Percentiles rank a stretch among this genome's conserved stretches.
phyloP scores from a whole-genome alignment of 805 yeast species.

The Lipomyces lipofer region DNA sequence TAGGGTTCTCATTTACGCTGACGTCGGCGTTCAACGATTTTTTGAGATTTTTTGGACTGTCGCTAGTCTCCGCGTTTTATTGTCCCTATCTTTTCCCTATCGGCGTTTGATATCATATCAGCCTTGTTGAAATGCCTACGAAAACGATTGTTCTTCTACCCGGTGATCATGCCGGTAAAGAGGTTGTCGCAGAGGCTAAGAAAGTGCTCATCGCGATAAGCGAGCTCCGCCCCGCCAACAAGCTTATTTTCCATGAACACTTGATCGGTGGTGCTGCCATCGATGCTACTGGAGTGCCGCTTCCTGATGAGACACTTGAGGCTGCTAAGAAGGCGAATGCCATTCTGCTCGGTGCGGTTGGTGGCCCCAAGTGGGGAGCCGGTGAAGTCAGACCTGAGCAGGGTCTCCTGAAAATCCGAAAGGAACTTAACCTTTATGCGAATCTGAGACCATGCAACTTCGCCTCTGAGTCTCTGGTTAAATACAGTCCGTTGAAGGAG shows the following conservation, averaged over 20 bases:
- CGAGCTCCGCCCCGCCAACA: constrained; percentile 49
- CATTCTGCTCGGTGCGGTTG: constrained; percentile 96
- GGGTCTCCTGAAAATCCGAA: constrained; percentile 90
- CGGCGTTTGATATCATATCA: too few relatives aligned
- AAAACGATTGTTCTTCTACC: constrained; percentile 86
- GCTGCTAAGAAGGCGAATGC: constrained; percentile 90
- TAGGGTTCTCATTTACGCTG: too few relatives aligned
- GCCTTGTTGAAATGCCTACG: too few relatives aligned
- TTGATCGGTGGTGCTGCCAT: constrained; percentile 98
- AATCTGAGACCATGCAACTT: constrained; percentile 96
- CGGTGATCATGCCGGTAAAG: constrained; percentile 97
- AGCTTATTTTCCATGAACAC: constrained; percentile 78
- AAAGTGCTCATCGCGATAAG: constrained; percentile 83
- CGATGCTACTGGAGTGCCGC: constrained; percentile 92
- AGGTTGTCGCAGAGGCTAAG: constrained; percentile 84
- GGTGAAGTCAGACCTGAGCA: constrained; percentile 96
- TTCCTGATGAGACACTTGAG: constrained; percentile 78
- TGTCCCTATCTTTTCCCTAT: too few relatives aligned
- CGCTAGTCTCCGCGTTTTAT: too few relatives aligned
- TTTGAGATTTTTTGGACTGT: too few relatives aligned
- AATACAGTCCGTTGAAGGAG: constrained; percentile 82
- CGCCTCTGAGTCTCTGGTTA: constrained; percentile 78
- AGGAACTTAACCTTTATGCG: constrained; percentile 91
- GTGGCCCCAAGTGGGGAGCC: constrained; percentile 99
- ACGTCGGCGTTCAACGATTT: too few relatives aligned